Conservation (phyloP, 2,329 filamentous ascomycete species). For the Pleomassaria siparia region DNA sequence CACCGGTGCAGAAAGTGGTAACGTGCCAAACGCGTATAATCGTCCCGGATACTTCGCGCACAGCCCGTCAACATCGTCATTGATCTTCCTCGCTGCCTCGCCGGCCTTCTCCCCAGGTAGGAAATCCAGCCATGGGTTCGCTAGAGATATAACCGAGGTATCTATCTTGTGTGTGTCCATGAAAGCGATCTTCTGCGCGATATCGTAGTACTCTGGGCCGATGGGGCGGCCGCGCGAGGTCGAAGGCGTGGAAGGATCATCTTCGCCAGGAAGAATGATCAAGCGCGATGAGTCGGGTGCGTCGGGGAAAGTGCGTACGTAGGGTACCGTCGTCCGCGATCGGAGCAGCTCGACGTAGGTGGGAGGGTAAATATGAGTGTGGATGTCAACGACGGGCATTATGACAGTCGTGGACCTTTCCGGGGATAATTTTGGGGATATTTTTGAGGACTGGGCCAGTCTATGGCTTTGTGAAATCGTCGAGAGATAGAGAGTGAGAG, state of each 20-base stretch:
- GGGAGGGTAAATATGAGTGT: conserved; percentile 65
- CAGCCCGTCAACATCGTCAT: conserved; percentile 73
- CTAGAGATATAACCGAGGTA: conserved; percentile 82
- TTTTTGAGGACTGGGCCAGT: not conserved
- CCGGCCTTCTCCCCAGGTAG: conserved; percentile 63
- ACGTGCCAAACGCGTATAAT: conserved; percentile 79
- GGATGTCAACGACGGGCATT: conserved; percentile 58
- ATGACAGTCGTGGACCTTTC: not conserved
- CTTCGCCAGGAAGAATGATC: conserved; percentile 63
- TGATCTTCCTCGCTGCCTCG: conserved; percentile 67
- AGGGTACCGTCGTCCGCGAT: conserved; percentile 63
- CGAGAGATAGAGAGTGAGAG: not conserved
- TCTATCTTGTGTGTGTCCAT: conserved; percentile 84
- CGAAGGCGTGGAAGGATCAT: conserved; percentile 53
- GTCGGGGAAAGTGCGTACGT: conserved; percentile 66
- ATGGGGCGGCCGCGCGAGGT: conserved; percentile 75
- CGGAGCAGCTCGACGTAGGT: conserved; percentile 61
- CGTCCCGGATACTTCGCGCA: conserved; percentile 67
- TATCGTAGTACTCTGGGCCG: conserved; percentile 79
- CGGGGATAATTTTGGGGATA: not conserved
- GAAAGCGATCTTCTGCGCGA: conserved; percentile 78
- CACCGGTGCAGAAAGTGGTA: conserved; percentile 71
- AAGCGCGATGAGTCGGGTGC: conserved; percentile 60
- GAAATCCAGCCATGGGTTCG: conserved; percentile 95
- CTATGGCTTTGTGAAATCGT: not conserved